Evolutionary conservation across 495 filamentous ascomycete species (phyloP), one percentile per base, ranked within the genome.

Genomic region (Stereocaulon alpinum): DNA sequence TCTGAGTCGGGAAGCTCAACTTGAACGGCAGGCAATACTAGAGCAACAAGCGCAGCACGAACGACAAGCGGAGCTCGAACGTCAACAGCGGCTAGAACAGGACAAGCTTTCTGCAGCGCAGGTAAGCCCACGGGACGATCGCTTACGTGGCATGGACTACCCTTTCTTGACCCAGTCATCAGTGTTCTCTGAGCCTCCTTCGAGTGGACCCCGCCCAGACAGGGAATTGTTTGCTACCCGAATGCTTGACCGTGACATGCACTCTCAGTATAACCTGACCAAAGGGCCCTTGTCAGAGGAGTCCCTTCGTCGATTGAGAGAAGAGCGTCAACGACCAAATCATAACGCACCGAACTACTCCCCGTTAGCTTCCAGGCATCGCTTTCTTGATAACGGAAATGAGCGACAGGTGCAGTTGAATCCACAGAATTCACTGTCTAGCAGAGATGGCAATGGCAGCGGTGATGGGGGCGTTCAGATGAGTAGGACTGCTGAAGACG

Each of bases 401-500:
- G 63, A 59, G 12, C 24, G 53, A 51, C 51, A 59, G 43, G 20
- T 34, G 29, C 42, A 50, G 34, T 45, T 42, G 10, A 57, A 42
- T 27, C 40, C 29, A 34, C 40, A 52, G 27, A 60, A 56, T 34
- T 20, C 51, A 54, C 40, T 60, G 42, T 43, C 55, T 11, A 40
- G 44, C 37, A 14, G 43, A 54, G 59, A 64, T 37, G 58, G 53
- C 34, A 34, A 47, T 40, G 58, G 44, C 12, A 58, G 41, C 37
- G 15, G 53, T 5, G 56, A 65, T 40, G 37, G 40, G 15, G 42
- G 37, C 6, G 42, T 55, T 11, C 59, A 54, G 14, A 71, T 70
- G 20, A 73, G 69, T 27, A 78, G 83, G 51, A 83, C 86, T 24
- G 87, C 86, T 56, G 79, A 84, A 42, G 77, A 84, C 43, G 66